Evolutionary conservation across 2,329 filamentous ascomycete species (phyloP).

Genomic region (Nectriaceae sp.): DNA sequence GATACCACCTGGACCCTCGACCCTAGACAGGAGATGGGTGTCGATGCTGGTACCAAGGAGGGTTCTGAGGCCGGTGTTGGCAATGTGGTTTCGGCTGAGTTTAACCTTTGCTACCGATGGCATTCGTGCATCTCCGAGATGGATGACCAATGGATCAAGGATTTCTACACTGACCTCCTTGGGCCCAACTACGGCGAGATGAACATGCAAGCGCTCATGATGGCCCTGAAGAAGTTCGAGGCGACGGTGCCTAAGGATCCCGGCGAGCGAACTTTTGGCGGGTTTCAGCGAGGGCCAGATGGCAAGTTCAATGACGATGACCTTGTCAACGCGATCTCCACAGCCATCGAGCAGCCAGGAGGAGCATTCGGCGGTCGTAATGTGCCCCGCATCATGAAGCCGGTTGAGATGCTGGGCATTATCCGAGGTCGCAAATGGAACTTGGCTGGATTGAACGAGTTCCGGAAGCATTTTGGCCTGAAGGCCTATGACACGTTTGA

Average conservation of each 20-base stretch:
- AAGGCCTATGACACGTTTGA: slow-evolving; percentile 77
- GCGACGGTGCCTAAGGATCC: slow-evolving; percentile 65
- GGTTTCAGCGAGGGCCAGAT: slow-evolving; percentile 63
- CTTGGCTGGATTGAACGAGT: slow-evolving; percentile 78
- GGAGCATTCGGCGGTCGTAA: slow-evolving; percentile 74
- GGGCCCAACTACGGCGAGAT: slow-evolving; percentile 56
- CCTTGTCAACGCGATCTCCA: slow-evolving; percentile 68
- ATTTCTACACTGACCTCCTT: slow-evolving; percentile 65
- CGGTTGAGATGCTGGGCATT: slow-evolving; percentile 80
- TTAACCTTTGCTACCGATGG: slow-evolving; percentile 88
- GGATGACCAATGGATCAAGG: slow-evolving; percentile 80
- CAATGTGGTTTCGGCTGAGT: slow-evolving; percentile 84
- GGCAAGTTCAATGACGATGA: slow-evolving; percentile 77
- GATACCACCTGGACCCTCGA: slow-evolving; percentile 83
- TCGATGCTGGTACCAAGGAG: slow-evolving; percentile 51
- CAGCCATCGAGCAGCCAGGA: slow-evolving; percentile 75
- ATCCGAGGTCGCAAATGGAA: slow-evolving; percentile 78
- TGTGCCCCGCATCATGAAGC: slow-evolving; percentile 72
- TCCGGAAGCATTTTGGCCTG: slow-evolving; percentile 78
- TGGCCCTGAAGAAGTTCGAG: slow-evolving; percentile 65
- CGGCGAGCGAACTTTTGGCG: slow-evolving; percentile 66
- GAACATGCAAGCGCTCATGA: slow-evolving; percentile 60
- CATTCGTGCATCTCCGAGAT: slow-evolving; percentile 74
- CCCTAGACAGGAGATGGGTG: slow-evolving; percentile 69
- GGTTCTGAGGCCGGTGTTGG: slow-evolving; percentile 72